These are phyloP conservation scores for Botrytis squamosa DNA, from an alignment of 2,329 filamentous ascomycete genomes.

Conservation along the genomic window DNA sequence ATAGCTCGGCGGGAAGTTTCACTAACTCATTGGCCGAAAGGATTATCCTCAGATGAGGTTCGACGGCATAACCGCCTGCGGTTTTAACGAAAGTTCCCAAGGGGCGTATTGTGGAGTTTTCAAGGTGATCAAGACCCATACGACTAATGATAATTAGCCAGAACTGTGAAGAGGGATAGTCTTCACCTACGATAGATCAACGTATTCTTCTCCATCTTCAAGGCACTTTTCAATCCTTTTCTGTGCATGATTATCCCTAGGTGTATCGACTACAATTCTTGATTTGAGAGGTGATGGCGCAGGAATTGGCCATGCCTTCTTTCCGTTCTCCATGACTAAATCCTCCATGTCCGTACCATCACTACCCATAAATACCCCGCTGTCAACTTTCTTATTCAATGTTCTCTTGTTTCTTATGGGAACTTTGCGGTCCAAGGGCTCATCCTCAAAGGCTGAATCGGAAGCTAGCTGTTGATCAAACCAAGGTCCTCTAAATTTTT, in stretches of 20 bases:
- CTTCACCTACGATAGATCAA: constrained; percentile 60
- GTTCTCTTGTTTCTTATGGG: constrained; percentile 46
- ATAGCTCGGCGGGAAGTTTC: constrained; percentile 58
- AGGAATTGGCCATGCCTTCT: background rate
- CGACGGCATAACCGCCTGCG: constrained; percentile 49
- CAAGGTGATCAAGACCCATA: constrained; percentile 48
- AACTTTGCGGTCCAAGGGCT: constrained; percentile 4
- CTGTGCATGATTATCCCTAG: constrained; percentile 39
- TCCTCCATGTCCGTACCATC: constrained; percentile 51
- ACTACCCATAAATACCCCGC: constrained; percentile 67
- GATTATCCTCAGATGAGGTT: constrained; percentile 60
- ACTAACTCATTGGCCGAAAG: constrained; percentile 58
- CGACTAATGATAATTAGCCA: constrained; percentile 30
- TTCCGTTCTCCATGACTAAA: background rate
- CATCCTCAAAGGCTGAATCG: constrained; percentile 27
- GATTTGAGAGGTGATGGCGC: constrained; percentile 5
- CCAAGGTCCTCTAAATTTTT: constrained; percentile 65
- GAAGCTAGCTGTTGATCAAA: constrained; percentile 56
- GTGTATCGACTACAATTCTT: constrained; percentile 3
- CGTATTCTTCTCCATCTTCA: constrained; percentile 56
- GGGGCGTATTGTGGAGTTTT: constrained; percentile 56
- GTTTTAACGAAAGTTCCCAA: constrained; percentile 50
- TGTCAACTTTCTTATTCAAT: constrained; percentile 62
- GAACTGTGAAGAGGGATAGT: background rate
- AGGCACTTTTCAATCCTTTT: constrained; percentile 52